Evolutionary conservation across 2,329 filamentous ascomycete genomes (phyloP).

Genomic region (Aspergillus ibericus): DNA sequence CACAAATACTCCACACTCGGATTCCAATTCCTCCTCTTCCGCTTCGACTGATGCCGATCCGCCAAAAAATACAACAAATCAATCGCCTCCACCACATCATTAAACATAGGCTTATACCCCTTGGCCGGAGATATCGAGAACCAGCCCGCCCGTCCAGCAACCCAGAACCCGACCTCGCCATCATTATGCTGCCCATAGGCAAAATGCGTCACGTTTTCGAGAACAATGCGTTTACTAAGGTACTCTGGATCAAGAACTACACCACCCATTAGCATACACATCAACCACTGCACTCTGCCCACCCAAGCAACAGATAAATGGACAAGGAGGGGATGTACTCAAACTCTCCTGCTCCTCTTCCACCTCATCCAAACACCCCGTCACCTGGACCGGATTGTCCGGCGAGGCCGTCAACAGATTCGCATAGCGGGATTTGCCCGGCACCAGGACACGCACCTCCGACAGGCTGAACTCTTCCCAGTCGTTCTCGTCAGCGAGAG

Average conservation of each 20-base stretch:
- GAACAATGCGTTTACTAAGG: conserved; percentile 45
- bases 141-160: conserved; percentile 63
- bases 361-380: conserved; percentile 51
- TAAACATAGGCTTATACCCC: conserved; percentile 54
- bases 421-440: conserved; percentile 51
- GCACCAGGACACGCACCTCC: conserved; percentile 54
- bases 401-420: conserved; percentile 58
- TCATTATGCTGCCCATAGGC: conserved; percentile 55
- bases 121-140: conserved; percentile 57
- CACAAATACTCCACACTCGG: conserved; percentile 41
- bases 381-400: conserved; percentile 56
- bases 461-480: conserved; percentile 61
- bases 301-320: background rate
- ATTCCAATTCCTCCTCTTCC: conserved; percentile 35
- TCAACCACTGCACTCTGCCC: background rate
- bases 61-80: conserved; percentile 61
- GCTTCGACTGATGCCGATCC: conserved; percentile 54
- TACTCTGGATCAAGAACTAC: conserved; percentile 42
- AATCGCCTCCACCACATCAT: conserved; percentile 60
- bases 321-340: conserved; percentile 30
- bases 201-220: conserved; percentile 51
- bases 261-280: background rate
- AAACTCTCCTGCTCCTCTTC: conserved; percentile 46
- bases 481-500: conserved; percentile 52
- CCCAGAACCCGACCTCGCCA: conserved; percentile 60